phyloP scores from a whole-genome alignment of 192 early-diverging fungal species.

The Linnemannia hyalina region DNA sequence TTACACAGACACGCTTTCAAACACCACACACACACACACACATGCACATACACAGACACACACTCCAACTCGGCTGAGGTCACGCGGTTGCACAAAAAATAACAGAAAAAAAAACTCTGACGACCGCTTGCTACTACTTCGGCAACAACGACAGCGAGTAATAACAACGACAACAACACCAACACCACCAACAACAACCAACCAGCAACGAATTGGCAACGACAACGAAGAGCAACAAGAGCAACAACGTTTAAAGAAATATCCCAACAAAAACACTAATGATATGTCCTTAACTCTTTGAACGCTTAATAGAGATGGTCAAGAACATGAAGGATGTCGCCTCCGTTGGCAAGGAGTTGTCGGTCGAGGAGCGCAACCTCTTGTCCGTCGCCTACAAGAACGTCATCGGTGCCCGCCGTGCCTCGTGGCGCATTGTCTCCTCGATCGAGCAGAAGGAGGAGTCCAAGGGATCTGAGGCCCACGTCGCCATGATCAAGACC shows the following conservation, averaged over 20 bases:
- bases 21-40: neutral
- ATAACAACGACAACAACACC: neutral
- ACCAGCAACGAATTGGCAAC: neutral
- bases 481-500: slow-evolving; percentile 93
- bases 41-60: neutral
- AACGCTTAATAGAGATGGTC: slow-evolving; percentile 76
- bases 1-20: too few relatives aligned
- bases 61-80: neutral
- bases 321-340: slow-evolving; percentile 81
- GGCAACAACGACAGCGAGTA: neutral
- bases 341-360: slow-evolving; percentile 79
- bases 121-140: neutral
- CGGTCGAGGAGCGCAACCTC: slow-evolving; percentile 98
- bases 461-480: slow-evolving; percentile 89
- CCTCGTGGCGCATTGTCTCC: slow-evolving; percentile 98
- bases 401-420: slow-evolving; percentile 98
- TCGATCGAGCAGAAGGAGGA: slow-evolving; percentile 99
- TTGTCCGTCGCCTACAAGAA: slow-evolving; percentile 99
- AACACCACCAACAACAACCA: neutral
- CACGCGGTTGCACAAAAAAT: slow-evolving; percentile 5
- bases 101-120: neutral
- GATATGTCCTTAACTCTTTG: neutral
- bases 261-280: neutral
- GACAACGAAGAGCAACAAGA: neutral
- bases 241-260: neutral